Conservation (phyloP, 441 rosid genomes). For the Kokia cookei region DNA sequence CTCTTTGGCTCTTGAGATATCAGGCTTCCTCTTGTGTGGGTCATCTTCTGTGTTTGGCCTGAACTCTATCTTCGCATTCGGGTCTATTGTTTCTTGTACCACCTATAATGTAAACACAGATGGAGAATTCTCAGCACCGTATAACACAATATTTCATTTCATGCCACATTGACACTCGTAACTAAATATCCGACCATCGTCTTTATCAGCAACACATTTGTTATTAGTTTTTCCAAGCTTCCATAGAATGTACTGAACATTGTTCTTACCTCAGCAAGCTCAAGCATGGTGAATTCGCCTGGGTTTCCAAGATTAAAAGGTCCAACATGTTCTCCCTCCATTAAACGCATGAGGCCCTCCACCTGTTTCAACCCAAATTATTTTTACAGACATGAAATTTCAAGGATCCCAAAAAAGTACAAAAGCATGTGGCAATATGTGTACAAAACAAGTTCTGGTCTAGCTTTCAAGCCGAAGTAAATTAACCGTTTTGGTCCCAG, state of each 20-base stretch:
- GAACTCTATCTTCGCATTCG: constrained; percentile 86
- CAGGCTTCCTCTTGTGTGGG: constrained; percentile 99
- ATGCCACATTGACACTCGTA: too few relatives aligned
- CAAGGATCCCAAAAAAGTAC: not conserved
- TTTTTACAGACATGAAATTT: too few relatives aligned
- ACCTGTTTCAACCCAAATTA: constrained; percentile 37
- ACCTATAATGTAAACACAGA: constrained; percentile 44
- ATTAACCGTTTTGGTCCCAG: not conserved
- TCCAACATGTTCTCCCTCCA: constrained; percentile 96
- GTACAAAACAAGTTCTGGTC: not conserved
- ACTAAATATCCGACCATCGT: not conserved
- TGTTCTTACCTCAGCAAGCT: constrained; percentile 69
- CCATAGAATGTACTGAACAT: not conserved
- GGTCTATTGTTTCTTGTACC: constrained; percentile 93
- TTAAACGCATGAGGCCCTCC: constrained; percentile 90
- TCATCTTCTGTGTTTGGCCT: constrained; percentile 90
- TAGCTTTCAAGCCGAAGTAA: not conserved
- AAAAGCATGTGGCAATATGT: not conserved
- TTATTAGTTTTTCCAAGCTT: not conserved
- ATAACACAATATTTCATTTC: too few relatives aligned
- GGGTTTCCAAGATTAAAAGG: constrained; percentile 98
- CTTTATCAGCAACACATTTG: not conserved
- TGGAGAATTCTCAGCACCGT: not conserved
- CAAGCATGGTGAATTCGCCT: constrained; percentile 99
- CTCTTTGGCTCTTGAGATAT: constrained; percentile 76